Conservation (phyloP, 2,329 filamentous ascomycete genomes). For the Coniochaeta pulveracea region DNA sequence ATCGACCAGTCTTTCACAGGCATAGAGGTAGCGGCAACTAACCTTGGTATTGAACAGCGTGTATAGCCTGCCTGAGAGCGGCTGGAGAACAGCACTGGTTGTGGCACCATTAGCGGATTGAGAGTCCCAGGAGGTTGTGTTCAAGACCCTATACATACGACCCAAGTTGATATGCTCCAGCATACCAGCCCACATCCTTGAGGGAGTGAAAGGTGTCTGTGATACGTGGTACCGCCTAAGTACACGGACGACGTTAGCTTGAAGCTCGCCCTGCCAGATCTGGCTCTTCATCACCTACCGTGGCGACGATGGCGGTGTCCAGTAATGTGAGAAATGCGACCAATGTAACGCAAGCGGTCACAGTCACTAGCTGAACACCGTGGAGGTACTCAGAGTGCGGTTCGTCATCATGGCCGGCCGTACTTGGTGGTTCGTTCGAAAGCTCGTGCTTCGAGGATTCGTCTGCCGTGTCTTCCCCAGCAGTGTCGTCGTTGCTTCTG, state of each 20-base stretch:
- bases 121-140: too few species aligned
- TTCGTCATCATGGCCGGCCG: too few species aligned
- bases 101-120: slow-evolving; percentile 3
- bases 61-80: slow-evolving; percentile 40
- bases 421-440: too few species aligned
- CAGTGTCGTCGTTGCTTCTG: too few species aligned
- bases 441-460: too few species aligned
- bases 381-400: slow-evolving; percentile 7
- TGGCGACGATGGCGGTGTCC: slow-evolving; percentile 41
- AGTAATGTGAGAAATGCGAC: slow-evolving; percentile 35
- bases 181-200: slow-evolving; percentile 14
- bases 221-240: slow-evolving; percentile 10
- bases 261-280: slow-evolving; percentile 18
- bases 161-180: slow-evolving; percentile 13
- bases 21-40: slow-evolving; percentile 19
- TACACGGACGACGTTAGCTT: slow-evolving; percentile 16
- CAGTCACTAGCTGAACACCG: slow-evolving; percentile 9
- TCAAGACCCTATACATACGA: too few species aligned
- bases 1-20: not conserved
- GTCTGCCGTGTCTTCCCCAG: too few species aligned
- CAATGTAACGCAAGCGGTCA: slow-evolving; percentile 25
- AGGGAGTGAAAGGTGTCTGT: slow-evolving; percentile 17
- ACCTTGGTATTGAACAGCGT: slow-evolving; percentile 21
- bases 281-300: slow-evolving; percentile 19
- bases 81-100: slow-evolving; percentile 36